These are phyloP conservation scores for Phialemoniopsis sp. DNA, from an alignment of 2,329 filamentous ascomycete species.

Conservation along the genomic window DNA sequence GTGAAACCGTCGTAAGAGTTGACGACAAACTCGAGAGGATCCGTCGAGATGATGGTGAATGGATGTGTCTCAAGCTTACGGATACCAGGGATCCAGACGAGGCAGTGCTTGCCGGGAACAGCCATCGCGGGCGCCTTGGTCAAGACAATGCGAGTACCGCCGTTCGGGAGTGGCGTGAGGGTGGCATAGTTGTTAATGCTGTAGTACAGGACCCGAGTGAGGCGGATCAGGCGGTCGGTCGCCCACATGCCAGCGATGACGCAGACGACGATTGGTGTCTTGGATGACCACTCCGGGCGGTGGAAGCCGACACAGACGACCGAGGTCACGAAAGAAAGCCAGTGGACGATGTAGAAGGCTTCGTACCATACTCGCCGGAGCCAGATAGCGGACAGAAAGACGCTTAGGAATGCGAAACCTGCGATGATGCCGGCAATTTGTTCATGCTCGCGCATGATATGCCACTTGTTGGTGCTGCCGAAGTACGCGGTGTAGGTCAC, in stretches of 20 bases:
- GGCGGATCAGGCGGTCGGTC: slow-evolving; percentile 44
- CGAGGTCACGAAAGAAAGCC: slow-evolving; percentile 42
- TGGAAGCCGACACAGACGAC: slow-evolving; percentile 47
- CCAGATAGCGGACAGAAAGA: slow-evolving; percentile 36
- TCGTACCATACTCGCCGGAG: slow-evolving; percentile 48
- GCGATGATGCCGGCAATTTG: slow-evolving; percentile 46
- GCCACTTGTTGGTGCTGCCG: slow-evolving; percentile 15
- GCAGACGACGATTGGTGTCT: slow-evolving; percentile 35
- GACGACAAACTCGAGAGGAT: slow-evolving; percentile 55
- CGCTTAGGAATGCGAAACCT: slow-evolving; percentile 38
- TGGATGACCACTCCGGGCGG: slow-evolving; percentile 38
- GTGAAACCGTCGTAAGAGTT: slow-evolving; percentile 57
- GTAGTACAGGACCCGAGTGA: slow-evolving; percentile 35
- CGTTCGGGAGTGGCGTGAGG: slow-evolving; percentile 47
- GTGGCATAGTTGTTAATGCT: slow-evolving; percentile 46
- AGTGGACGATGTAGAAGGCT: slow-evolving; percentile 49
- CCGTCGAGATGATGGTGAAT: slow-evolving; percentile 53
- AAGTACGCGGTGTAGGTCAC: slow-evolving; percentile 38
- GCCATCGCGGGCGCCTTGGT: slow-evolving; percentile 41
- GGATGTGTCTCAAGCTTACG: slow-evolving; percentile 57
- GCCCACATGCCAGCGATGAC: slow-evolving; percentile 43
- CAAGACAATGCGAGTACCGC: slow-evolving; percentile 51
- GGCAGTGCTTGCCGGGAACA: slow-evolving; percentile 56
- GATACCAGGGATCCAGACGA: slow-evolving; percentile 58
- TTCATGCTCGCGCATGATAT: slow-evolving; percentile 25